Base-by-base conservation (phyloP, 768 basidiomycete genomes). In the Termitomyces sp. region DNA sequence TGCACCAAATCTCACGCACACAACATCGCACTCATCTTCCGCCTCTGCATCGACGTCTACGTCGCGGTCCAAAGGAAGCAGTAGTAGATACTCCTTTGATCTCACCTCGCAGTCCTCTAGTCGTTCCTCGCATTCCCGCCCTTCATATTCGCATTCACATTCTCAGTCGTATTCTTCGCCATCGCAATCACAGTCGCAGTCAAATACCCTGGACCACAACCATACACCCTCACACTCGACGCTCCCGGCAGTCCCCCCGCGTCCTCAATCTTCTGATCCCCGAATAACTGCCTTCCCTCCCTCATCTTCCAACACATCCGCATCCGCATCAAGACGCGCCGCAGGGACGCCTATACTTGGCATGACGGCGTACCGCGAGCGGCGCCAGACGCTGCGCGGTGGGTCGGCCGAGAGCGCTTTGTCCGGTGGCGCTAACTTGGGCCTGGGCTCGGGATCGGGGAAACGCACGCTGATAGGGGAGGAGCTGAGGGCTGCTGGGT, bases 341-440 rank as follows among this genome's bases (percentile, higher is more conserved):
- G 57, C n/a, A 51, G 55, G 52, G 11, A 37, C 27, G 41, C 63
- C 49, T 25, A 49, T 57, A 17, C 52, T 66, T 35, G 59, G 57
- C 0, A 66, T 66, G 66, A 49, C 56, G 3, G 64, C 63, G 32
- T 66, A 66, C 47, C 59, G 64, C 35, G 86, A 84, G 28, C 71
- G 80, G 27, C 71, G 79, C 42, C 88, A 88, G 64, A 76, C 76
- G 30, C 66, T 79, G 16, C 74, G 89, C 35, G 80, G 79, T 0
- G 89, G 89, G 5, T 89, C 86, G 65, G 85, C 83, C 3, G 90
- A 91, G 70, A 88, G 81, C 64, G 75, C 83, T 8, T 66, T 87
- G 27, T 70, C 68, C 16, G 35, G 35, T 37, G 5, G 16, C 17
- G 35, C 35, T 37, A 17, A 7, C 6, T 5, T 37, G 16, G 35